A percentile compares a stretch with the other conserved stretches of the same genome.
These are phyloP conservation scores for Volvox africanus DNA, from an alignment of 139 green algal genomes.

Conservation along the genomic window DNA sequence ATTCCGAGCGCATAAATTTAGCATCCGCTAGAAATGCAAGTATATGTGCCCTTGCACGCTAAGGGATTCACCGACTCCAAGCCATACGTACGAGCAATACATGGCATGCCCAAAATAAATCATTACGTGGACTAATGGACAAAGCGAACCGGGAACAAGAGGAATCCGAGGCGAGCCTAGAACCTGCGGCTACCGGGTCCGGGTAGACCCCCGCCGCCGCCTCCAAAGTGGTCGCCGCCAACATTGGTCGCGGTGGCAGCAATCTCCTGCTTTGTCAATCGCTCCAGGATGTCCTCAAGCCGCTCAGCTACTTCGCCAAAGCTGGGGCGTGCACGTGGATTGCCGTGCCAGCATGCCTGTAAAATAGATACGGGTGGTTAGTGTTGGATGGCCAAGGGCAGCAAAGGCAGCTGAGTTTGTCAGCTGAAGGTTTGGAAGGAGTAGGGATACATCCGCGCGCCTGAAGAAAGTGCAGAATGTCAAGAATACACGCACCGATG, in stretches of 20 bases:
- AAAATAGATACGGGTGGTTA: no score
- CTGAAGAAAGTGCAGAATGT: background rate
- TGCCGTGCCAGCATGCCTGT: slow-evolving; percentile 70
- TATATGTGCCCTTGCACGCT: no score
- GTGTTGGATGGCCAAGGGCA: background rate
- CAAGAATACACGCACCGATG: background rate
- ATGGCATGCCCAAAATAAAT: background rate
- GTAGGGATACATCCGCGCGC: background rate
- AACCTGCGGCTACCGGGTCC: background rate
- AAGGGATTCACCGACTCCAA: no score
- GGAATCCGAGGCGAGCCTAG: background rate
- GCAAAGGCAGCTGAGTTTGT: background rate
- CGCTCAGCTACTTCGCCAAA: slow-evolving; percentile 67
- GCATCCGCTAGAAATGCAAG: no score
- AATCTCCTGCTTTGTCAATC: background rate
- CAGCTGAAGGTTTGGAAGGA: background rate
- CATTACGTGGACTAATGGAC: background rate
- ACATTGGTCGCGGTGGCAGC: background rate
- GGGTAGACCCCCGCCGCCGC: no score
- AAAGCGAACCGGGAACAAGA: background rate
- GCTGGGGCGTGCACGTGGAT: slow-evolving; percentile 56
- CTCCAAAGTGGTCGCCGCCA: background rate
- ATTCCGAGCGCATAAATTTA: no score
- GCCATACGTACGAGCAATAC: no score
- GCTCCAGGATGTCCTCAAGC: slow-evolving; percentile 59